Conservation (phyloP, 129 eudicot genomes). For the Flaveria sonorensis region DNA sequence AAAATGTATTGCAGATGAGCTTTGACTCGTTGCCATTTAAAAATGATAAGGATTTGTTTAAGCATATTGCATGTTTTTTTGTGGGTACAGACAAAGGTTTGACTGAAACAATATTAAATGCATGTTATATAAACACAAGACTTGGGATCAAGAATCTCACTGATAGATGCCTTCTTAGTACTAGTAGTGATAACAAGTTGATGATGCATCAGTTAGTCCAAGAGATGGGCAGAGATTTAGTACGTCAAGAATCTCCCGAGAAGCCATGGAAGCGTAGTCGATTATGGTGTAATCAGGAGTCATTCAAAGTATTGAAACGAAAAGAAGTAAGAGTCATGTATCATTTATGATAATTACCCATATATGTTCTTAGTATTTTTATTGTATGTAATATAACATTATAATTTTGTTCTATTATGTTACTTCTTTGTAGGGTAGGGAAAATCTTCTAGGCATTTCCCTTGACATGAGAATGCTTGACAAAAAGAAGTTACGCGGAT, state of each 20-base stretch:
- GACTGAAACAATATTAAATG: neutral
- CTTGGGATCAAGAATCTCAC: slow-evolving; percentile 21
- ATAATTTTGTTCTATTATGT: neutral
- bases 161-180: slow-evolving; percentile 34
- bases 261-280: slow-evolving; percentile 37
- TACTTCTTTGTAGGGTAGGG: slow-evolving; percentile 30
- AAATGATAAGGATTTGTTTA: neutral
- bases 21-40: neutral
- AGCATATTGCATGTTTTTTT: slow-evolving; percentile 12
- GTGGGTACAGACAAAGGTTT: neutral
- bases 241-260: slow-evolving; percentile 29
- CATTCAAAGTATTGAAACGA: slow-evolving; percentile 29
- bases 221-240: slow-evolving; percentile 38
- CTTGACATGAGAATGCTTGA: slow-evolving; percentile 27
- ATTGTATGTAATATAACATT: neutral
- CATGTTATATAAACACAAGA: neutral
- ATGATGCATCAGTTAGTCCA: slow-evolving; percentile 39
- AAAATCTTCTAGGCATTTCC: slow-evolving; percentile 29
- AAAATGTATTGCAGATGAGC: neutral
- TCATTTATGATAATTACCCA: neutral
- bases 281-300: slow-evolving; percentile 32
- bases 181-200: neutral
- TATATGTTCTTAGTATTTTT: neutral
- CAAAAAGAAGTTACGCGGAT: neutral
- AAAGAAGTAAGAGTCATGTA: slow-evolving; percentile 26